Evolutionary conservation across 148 eudicot species (phyloP), one percentile per base, ranked within the genome.

Genomic region (Polygonum maritimum): DNA sequence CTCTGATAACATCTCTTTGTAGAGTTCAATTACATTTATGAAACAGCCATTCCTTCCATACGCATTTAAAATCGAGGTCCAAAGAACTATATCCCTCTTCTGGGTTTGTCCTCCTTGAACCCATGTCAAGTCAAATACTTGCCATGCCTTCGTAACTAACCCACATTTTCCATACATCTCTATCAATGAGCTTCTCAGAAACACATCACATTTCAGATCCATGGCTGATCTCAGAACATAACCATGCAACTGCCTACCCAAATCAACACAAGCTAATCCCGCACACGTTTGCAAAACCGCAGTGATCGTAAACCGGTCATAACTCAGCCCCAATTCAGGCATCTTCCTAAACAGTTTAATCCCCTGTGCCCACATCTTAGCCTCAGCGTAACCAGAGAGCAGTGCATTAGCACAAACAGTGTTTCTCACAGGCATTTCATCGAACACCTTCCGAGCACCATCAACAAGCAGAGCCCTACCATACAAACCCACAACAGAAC

Each of bases 121-220:
- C 47, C 94, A 89, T 7, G 70, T 82, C 84, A 86, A 79, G n/a
- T 78, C 69, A 77, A 87, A 92, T 15, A 85, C 83, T 45, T 63
- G 83, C 63, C 74, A 76, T 38, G 91, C 92, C 52, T 84, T 82
- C 58, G 74, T 80, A 16, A 86, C 83, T 16, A 84, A 45, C 52
- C 92, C 92, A 86, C 91, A 88, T 72, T 85, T 90, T 0, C 97
- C 92, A 82, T 90, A 90, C 90, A 92, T 86, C 73, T 90, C 93
- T 81, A 92, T 88, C 80, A 92, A 76, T 39, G 89, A 85, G 81
- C 95, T 88, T 78, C 83, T 83, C 13, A 90, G 67, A 80, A 84
- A 87, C 55, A 89, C 85, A 81, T 89, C 98, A 26, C 52, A 60
- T 73, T 81, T 83, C 58, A 83, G 26, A 70, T 80, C 81, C 62